Percentiles rank a stretch among this genome's conserved stretches.
These are phyloP conservation scores for Dimargaris xerosporica DNA, from an alignment of 192 early-diverging fungal species.

Conservation along the genomic window DNA sequence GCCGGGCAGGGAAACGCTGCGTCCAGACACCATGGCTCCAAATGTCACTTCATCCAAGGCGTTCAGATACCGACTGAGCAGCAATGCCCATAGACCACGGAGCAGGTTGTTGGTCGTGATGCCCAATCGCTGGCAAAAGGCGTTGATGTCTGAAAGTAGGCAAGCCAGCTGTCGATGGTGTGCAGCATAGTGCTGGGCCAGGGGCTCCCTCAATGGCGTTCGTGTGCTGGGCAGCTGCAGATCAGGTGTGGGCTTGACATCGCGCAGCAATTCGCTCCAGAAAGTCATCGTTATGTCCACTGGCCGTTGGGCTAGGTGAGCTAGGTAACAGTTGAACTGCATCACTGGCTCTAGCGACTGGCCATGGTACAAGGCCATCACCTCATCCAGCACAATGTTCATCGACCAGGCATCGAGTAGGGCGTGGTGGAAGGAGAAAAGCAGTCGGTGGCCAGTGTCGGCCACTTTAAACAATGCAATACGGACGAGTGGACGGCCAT, in stretches of 20 bases:
- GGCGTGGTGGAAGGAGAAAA: not conserved
- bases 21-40: not conserved
- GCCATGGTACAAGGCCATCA: not conserved
- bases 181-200: too few species aligned
- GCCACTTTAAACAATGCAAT: not conserved
- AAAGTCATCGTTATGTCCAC: not conserved
- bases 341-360: not conserved
- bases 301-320: not conserved
- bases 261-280: not conserved
- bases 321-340: not conserved
- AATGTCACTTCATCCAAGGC: constrained; percentile 1
- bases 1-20: constrained; percentile 7
- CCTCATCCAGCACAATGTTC: not conserved
- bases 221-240: not conserved
- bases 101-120: constrained; percentile 6
- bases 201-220: too few species aligned
- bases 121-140: not conserved
- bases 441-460: not conserved
- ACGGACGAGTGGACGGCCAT: not conserved
- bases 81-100: not conserved
- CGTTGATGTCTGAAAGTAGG: not conserved
- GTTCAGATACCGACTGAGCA: constrained; percentile 4
- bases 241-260: not conserved
- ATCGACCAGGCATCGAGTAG: not conserved
- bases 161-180: too few species aligned